Conservation (phyloP, 768 basidiomycete species). For the Leccinum truebloodii region DNA sequence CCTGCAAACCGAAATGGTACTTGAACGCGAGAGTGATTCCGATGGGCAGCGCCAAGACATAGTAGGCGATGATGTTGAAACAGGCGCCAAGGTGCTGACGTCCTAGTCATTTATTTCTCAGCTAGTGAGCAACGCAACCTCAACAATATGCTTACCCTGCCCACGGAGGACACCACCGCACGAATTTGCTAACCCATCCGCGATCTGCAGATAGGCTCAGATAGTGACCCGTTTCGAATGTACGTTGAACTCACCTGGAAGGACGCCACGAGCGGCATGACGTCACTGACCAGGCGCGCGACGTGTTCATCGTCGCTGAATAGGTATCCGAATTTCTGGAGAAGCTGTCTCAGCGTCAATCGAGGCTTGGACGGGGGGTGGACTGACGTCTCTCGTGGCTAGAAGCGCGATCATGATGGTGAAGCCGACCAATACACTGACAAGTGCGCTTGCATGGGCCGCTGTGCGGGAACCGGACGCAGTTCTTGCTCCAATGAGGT, state of each 20-base stretch:
- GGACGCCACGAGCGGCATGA: constrained; percentile 56
- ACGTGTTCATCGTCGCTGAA: constrained; percentile 65
- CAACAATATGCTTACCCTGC: constrained; percentile 35
- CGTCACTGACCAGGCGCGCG: constrained; percentile 47
- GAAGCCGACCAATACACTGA: constrained; percentile 60
- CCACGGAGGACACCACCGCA: constrained; percentile 52
- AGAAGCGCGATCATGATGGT: constrained; percentile 63
- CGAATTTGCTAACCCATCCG: constrained; percentile 53
- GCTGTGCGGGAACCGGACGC: constrained; percentile 53
- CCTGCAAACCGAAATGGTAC: constrained; percentile 44
- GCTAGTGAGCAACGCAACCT: neutral
- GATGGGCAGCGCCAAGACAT: constrained; percentile 52
- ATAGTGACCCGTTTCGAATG: neutral
- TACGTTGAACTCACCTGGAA: constrained; percentile 42
- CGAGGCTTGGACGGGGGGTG: neutral
- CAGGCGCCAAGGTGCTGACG: constrained; percentile 72
- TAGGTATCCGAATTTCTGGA: constrained; percentile 59
- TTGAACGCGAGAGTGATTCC: constrained; percentile 54
- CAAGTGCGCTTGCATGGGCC: constrained; percentile 62
- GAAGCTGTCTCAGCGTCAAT: neutral
- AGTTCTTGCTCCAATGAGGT: constrained; percentile 62
- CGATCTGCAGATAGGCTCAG: constrained; percentile 36
- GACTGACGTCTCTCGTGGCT: constrained; percentile 53
- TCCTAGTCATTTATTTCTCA: constrained; percentile 26
- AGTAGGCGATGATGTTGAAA: constrained; percentile 71